phyloP scores from a whole-genome alignment of 176 grass and related monocot genomes.

The Dendrocalamus sinicus region DNA sequence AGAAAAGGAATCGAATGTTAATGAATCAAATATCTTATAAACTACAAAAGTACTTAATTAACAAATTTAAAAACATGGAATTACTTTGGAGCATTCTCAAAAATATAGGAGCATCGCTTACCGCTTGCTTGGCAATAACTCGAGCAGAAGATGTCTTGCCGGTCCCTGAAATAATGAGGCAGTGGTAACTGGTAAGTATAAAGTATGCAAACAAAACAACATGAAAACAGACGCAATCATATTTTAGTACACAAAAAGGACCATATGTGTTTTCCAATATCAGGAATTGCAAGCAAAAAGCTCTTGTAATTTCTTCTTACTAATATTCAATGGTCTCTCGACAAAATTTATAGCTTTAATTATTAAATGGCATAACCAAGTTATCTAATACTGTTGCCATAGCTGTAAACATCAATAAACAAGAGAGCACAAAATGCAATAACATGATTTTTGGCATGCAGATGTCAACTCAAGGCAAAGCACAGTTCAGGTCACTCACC shows the following conservation, averaged over 20 bases:
- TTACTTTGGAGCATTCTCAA: constrained; percentile 19
- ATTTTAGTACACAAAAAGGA: neutral
- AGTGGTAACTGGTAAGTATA: constrained; percentile 5
- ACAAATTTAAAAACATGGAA: neutral
- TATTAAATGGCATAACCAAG: neutral
- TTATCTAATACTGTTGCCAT: neutral
- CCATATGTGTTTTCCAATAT: neutral
- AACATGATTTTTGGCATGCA: neutral
- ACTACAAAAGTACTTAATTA: neutral
- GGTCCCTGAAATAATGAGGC: constrained; percentile 59
- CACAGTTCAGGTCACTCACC: constrained; percentile 46
- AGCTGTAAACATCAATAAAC: neutral
- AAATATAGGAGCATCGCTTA: constrained; percentile 49
- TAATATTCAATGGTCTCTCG: neutral
- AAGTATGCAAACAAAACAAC: constrained; percentile 3
- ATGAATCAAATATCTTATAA: constrained; percentile 11
- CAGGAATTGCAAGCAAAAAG: constrained; percentile 12
- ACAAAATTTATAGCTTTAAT: constrained; percentile 22
- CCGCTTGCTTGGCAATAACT: constrained; percentile 96
- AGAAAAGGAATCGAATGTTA: constrained; percentile 24
- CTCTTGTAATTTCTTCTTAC: neutral
- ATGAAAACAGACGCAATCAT: neutral
- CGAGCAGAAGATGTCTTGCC: constrained; percentile 95
- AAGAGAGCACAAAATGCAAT: neutral
- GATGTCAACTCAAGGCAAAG: constrained; percentile 5